These are phyloP conservation scores for Schizosaccharomyces octosporus DNA, from an alignment of 805 yeast species.

Conservation along the genomic window DNA sequence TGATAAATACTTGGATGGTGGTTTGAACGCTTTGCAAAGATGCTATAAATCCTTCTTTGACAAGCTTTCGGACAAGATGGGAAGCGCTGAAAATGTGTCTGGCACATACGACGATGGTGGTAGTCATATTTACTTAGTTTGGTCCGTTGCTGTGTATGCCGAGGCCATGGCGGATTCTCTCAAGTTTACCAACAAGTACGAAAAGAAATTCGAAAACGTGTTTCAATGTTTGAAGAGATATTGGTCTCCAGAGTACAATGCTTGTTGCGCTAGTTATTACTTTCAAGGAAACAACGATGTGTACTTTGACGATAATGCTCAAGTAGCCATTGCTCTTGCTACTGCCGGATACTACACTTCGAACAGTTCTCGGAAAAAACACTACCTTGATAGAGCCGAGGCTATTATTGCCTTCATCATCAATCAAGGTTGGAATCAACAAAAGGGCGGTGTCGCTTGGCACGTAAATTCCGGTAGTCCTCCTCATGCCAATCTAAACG, in stretches of 20 bases:
- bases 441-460: constrained; percentile 44
- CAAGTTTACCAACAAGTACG: not conserved
- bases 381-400: constrained; percentile 29
- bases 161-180: constrained; percentile 1
- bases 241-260: constrained; percentile 19
- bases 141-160: constrained; percentile 1
- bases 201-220: not conserved
- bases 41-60: not conserved
- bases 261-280: constrained; percentile 42
- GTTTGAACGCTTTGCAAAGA: not conserved
- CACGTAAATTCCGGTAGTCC: constrained; percentile 34
- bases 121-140: not conserved
- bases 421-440: constrained; percentile 37
- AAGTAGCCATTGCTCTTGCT: constrained; percentile 37
- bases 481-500: constrained; percentile 13
- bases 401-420: constrained; percentile 30
- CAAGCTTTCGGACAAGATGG: not conserved
- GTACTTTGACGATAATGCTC: constrained; percentile 56
- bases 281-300: constrained; percentile 35
- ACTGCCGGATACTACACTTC: constrained; percentile 22
- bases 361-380: constrained; percentile 35
- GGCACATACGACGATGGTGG: not conserved
- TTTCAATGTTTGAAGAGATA: not conserved
- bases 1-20: not conserved
- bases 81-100: not conserved